Evolutionary conservation across 371 early-diverging fungal species (phyloP).

Genomic region (Nematocida sp.): DNA sequence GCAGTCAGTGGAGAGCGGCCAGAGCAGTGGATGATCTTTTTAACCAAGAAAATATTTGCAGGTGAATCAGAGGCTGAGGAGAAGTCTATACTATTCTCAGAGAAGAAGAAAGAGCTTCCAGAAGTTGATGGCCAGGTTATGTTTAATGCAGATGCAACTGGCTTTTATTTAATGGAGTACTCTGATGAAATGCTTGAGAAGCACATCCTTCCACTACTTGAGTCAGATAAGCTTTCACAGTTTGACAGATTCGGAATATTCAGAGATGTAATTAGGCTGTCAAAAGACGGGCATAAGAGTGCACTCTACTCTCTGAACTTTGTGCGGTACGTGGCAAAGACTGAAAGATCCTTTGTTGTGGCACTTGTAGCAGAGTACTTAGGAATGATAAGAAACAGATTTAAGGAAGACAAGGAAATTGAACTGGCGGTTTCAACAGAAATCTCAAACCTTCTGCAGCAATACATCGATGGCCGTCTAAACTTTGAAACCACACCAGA

Average conservation of each 20-base stretch:
- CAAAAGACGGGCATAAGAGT: conserved; percentile 28
- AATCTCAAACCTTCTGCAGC: conserved; percentile 11
- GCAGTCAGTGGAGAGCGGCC: not conserved
- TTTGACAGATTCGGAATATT: conserved; percentile 52
- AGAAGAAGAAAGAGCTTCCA: not conserved
- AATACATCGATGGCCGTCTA: conserved; percentile 1
- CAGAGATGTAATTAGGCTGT: conserved; percentile 28
- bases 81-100: conserved; percentile 23
- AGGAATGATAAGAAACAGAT: conserved; percentile 11
- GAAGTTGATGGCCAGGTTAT: conserved; percentile 69
- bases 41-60: conserved; percentile 46
- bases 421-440: conserved; percentile 33
- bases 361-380: conserved; percentile 2
- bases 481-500: conserved; percentile 1
- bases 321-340: conserved; percentile 2
- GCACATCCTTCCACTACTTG: conserved; percentile 27
- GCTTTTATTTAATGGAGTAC: conserved; percentile 75
- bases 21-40: conserved; percentile 37
- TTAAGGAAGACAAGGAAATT: conserved; percentile 10
- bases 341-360: conserved; percentile 20
- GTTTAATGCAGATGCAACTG: conserved; percentile 73
- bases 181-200: conserved; percentile 60
- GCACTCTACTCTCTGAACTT: conserved; percentile 23
- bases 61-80: not conserved
- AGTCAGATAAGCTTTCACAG: conserved; percentile 21